Base-by-base conservation (phyloP, 306 rosid species). In the Albizia julibrissin region DNA sequence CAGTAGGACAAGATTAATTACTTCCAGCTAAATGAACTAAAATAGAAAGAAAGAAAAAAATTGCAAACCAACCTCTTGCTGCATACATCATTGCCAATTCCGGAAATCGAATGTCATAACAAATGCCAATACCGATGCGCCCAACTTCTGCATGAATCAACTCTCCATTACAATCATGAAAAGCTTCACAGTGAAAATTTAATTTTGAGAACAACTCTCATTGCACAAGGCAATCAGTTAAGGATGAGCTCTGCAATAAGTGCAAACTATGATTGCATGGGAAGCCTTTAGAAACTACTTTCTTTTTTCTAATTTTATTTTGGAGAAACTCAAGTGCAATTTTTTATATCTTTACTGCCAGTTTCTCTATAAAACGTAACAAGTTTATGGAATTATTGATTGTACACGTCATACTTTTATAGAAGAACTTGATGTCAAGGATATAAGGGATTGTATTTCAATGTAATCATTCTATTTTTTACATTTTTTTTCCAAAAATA, bases 11-110 rank as follows among this genome's bases (percentile, higher is more conserved):
- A 62, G 44, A 84, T 46, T 54, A n/a, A 56, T 44, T 44, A 47
- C 43, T 65, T 24, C 80, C 9, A 72, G 46, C 72, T 24, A 75
- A 77, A 73, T 39, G 73, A 79, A 73, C 40, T 43, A 71, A 52
- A 69, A 11, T 26, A 11, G 18, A 42, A 15, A 21, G 54, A n/a
- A n/a, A n/a, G 62, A 46, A 77, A 75, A 12, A 22, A 70, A 1
- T 10, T 70, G 54, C n/a, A 49, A 54, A 83, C 87, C 80, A 83
- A 95, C 99, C 99, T 95, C 99, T 92, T 83, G 99, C 96, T 24
- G 92, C 99, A 84, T 95, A 95, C 82, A 93, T 89, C 99, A 95
- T 95, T 43, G 99, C 99, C 80, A 95, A 91, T 87, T 95, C 99
- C 15, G 87, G 99, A 84, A 95, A 95, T 68, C 97, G 90, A 82